phyloP scores from a whole-genome alignment of 2,329 filamentous ascomycete genomes.

The Ceratocystis albifundus region DNA sequence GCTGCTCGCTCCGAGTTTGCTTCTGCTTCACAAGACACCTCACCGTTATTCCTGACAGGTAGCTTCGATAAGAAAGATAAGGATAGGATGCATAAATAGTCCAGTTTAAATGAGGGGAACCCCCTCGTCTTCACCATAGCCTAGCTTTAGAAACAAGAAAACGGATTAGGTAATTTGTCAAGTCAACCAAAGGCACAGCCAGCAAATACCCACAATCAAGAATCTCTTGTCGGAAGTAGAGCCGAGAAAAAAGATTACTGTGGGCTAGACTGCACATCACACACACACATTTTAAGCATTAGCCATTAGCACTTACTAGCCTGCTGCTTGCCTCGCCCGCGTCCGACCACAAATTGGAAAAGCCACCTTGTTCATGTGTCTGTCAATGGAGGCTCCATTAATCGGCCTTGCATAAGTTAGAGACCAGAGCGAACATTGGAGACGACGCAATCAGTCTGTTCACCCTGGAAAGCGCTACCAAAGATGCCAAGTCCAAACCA shows the following conservation, averaged over 20 bases:
- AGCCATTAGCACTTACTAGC: neutral
- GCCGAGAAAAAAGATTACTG: neutral
- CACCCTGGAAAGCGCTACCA: no score
- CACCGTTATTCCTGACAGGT: neutral
- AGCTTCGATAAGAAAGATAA: neutral
- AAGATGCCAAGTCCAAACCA: neutral
- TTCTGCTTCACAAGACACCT: neutral
- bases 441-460: neutral
- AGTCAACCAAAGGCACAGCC: neutral
- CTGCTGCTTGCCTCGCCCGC: neutral
- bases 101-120: neutral
- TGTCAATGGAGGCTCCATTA: neutral
- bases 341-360: neutral
- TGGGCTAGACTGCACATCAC: neutral
- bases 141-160: neutral
- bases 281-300: neutral
- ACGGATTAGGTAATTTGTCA: neutral
- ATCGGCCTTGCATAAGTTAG: neutral
- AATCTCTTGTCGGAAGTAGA: conserved; percentile 3
- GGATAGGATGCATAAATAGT: neutral
- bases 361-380: neutral
- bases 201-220: neutral
- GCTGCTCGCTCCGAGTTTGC: neutral
- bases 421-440: neutral
- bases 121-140: neutral